Evolutionary conservation across 768 basidiomycete species (phyloP).

Genomic region (Boletus sp.): DNA sequence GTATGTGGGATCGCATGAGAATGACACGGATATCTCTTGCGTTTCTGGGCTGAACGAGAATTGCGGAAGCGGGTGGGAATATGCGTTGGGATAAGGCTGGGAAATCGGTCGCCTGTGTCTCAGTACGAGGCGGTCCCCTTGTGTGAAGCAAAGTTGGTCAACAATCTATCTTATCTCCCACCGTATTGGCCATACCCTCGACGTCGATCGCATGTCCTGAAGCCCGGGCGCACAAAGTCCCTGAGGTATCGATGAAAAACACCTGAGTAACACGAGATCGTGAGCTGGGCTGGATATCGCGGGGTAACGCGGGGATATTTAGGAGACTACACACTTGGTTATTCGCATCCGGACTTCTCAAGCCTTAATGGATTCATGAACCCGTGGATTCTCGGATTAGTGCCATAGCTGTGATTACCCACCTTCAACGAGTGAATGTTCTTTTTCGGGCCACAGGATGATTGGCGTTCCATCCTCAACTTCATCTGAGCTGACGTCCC

Average conservation of each 20-base stretch:
- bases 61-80: conserved; percentile 72
- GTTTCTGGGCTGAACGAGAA: conserved; percentile 59
- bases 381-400: not conserved
- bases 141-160: conserved; percentile 9
- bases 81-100: conserved; percentile 73
- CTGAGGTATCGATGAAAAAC: conserved; percentile 79
- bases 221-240: conserved; percentile 72
- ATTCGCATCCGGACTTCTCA: conserved; percentile 64
- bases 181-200: conserved; percentile 48
- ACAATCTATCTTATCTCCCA: not conserved
- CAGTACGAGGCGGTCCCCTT: conserved; percentile 66
- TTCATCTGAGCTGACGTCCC: conserved; percentile 35
- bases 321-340: conserved; percentile 56
- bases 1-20: conserved; percentile 63
- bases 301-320: not conserved
- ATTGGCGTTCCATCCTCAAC: conserved; percentile 44
- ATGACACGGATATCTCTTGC: conserved; percentile 59
- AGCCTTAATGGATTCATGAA: conserved; percentile 40
- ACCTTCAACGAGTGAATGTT: conserved; percentile 79
- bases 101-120: conserved; percentile 77
- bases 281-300: not conserved
- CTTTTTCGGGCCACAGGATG: conserved; percentile 70
- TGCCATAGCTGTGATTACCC: conserved; percentile 17
- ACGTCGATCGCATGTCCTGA: conserved; percentile 83
- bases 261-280: conserved; percentile 45